These are phyloP conservation scores for Microsporum audouinii DNA, from an alignment of 2,329 filamentous ascomycete genomes.

Conservation along the genomic window DNA sequence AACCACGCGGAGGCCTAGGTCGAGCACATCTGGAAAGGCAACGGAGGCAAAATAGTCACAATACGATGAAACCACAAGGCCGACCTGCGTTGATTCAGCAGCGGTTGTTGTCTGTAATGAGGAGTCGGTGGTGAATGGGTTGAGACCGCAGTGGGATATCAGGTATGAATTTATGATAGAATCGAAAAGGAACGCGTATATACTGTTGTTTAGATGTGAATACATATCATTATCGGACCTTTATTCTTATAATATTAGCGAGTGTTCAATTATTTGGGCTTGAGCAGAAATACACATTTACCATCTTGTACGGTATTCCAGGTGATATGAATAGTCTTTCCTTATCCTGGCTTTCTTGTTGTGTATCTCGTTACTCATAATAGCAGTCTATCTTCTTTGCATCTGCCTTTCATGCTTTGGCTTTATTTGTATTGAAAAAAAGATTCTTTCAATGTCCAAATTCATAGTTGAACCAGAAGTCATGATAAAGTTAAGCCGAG, in stretches of 20 bases:
- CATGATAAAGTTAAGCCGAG: slow-evolving; percentile 14
- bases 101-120: slow-evolving; percentile 12
- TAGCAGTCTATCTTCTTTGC: background rate
- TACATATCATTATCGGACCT: slow-evolving; percentile 96
- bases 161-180: slow-evolving; percentile 83
- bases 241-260: background rate
- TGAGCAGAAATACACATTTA: slow-evolving; percentile 24
- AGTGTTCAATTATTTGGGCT: background rate
- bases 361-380: slow-evolving; percentile 23
- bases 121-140: slow-evolving; percentile 58
- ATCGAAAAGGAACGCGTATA: slow-evolving; percentile 82
- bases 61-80: slow-evolving; percentile 73
- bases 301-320: slow-evolving; percentile 84
- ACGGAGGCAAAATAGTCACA: slow-evolving; percentile 77
- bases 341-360: slow-evolving; percentile 52
- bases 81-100: slow-evolving; percentile 50
- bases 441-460: background rate
- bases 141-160: slow-evolving; percentile 61
- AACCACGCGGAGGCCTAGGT: slow-evolving; percentile 70
- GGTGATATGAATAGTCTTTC: slow-evolving; percentile 62
- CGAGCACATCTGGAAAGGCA: slow-evolving; percentile 68
- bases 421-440: background rate
- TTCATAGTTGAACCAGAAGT: background rate
- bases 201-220: slow-evolving; percentile 80
- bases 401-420: background rate